Evolutionary conservation across 2,329 filamentous ascomycete genomes (phyloP).

Genomic region (Aspergillus sergii): DNA sequence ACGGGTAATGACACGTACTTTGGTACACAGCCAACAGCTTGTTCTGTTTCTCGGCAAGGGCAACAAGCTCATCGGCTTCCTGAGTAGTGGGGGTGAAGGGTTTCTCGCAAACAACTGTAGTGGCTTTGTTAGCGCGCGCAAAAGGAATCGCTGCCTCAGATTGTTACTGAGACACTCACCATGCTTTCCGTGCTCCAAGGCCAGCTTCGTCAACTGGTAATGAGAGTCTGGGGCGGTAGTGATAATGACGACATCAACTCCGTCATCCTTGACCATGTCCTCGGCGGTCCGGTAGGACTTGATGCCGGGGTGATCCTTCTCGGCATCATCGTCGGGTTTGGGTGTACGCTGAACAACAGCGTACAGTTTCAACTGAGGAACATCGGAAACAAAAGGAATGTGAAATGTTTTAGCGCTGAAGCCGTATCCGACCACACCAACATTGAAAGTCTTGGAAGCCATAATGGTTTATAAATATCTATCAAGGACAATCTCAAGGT

Average conservation of each 20-base stretch:
- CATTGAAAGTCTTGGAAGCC: constrained; percentile 54
- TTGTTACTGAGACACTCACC: constrained; percentile 29
- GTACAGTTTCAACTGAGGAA: constrained; percentile 67
- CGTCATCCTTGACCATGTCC: constrained; percentile 65
- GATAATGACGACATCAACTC: constrained; percentile 70
- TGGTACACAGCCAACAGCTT: constrained; percentile 70
- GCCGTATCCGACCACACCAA: constrained; percentile 63
- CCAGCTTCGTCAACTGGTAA: constrained; percentile 64
- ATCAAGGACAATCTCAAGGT: background rate
- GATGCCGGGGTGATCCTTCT: constrained; percentile 66
- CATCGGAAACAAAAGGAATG: constrained; percentile 72
- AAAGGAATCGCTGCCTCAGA: background rate
- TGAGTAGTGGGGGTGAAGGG: constrained; percentile 74
- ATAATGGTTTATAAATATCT: constrained; percentile 26
- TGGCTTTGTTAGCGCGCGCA: background rate
- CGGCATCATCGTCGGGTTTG: constrained; percentile 65
- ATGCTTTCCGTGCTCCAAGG: constrained; percentile 72
- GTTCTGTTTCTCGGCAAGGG: constrained; percentile 54
- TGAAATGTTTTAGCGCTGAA: constrained; percentile 78
- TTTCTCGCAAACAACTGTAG: constrained; percentile 73
- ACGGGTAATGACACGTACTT: constrained; percentile 44
- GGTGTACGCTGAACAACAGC: constrained; percentile 76
- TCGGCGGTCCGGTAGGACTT: constrained; percentile 67
- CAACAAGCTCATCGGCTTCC: constrained; percentile 67
- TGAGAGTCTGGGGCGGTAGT: constrained; percentile 74